Evolutionary conservation across 164 flowering plant species (phyloP).

Genomic region (Aristolochia californica): DNA sequence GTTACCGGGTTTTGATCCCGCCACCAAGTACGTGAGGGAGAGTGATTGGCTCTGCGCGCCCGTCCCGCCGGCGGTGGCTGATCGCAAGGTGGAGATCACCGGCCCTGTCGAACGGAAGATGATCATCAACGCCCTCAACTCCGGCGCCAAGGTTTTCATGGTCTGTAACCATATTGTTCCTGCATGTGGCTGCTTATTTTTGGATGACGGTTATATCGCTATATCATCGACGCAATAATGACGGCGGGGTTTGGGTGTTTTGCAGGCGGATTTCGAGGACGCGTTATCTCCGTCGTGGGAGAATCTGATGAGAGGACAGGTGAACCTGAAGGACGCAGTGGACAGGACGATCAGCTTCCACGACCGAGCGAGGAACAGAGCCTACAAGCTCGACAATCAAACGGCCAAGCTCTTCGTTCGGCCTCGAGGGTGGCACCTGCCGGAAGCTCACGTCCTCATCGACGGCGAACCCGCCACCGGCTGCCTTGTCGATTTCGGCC

Average conservation of each 20-base stretch:
- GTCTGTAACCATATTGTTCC: conserved; percentile 17
- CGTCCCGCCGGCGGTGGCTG: conserved; percentile 63
- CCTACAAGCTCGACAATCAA: conserved; percentile 72
- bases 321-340: conserved; percentile 69
- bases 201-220: not conserved
- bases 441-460: conserved; percentile 69
- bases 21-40: conserved; percentile 51
- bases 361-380: conserved; percentile 61
- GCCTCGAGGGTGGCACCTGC: conserved; percentile 94
- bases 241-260: not conserved
- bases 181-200: too few relatives aligned
- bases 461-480: conserved; percentile 85
- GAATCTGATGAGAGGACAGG: conserved; percentile 53
- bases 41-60: conserved; percentile 70
- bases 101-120: conserved; percentile 93
- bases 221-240: not conserved
- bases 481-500: conserved; percentile 87
- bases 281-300: conserved; percentile 90
- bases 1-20: conserved; percentile 76
- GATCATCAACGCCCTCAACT: conserved; percentile 91
- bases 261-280: conserved; percentile 90
- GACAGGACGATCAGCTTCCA: conserved; percentile 69
- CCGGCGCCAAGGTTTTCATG: conserved; percentile 92
- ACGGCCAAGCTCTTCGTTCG: conserved; percentile 86
- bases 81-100: conserved; percentile 85